Percentiles rank a stretch among this genome's conserved stretches.
These are phyloP conservation scores for Lathyrus sativus DNA, from an alignment of 306 rosid species.

Conservation along the genomic window DNA sequence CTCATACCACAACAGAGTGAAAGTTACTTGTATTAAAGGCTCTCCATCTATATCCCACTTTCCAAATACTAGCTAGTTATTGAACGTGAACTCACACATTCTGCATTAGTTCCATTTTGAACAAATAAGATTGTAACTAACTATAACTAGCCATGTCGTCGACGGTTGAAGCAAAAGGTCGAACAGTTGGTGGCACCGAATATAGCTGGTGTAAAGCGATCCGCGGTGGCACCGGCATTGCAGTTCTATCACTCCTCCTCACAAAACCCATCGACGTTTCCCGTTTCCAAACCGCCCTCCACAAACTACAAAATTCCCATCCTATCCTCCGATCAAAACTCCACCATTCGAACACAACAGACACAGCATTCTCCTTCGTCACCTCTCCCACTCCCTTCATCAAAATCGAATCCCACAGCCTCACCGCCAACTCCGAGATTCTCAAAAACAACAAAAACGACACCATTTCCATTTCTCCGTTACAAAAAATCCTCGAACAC, in stretches of 20 bases:
- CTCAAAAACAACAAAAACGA: slow-evolving; percentile 2
- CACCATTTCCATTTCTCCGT: slow-evolving; percentile 44
- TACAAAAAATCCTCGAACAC: slow-evolving; percentile 53
- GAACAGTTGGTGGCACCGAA: slow-evolving; percentile 53
- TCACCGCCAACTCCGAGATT: slow-evolving; percentile 24
- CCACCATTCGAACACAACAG: slow-evolving; percentile 20
- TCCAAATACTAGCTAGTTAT: neutral
- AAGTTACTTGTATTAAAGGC: neutral
- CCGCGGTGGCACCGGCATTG: slow-evolving; percentile 58
- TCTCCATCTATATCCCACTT: neutral
- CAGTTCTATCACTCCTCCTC: slow-evolving; percentile 45
- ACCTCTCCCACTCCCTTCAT: slow-evolving; percentile 45
- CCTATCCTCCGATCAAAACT: slow-evolving; percentile 58
- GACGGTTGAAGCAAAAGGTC: slow-evolving; percentile 12
- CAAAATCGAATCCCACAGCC: slow-evolving; percentile 28
- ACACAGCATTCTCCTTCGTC: slow-evolving; percentile 40
- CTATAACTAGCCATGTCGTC: neutral
- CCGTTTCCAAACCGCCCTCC: slow-evolving; percentile 45
- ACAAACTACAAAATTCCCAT: slow-evolving; percentile 48
- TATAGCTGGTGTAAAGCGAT: slow-evolving; percentile 52
- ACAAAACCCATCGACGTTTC: slow-evolving; percentile 35
- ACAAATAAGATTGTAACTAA: neutral
- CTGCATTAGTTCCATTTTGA: neutral
- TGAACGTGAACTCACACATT: neutral
- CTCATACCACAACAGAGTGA: neutral